Conservation (phyloP, 768 basidiomycete species). For the Auricularia sp. region DNA sequence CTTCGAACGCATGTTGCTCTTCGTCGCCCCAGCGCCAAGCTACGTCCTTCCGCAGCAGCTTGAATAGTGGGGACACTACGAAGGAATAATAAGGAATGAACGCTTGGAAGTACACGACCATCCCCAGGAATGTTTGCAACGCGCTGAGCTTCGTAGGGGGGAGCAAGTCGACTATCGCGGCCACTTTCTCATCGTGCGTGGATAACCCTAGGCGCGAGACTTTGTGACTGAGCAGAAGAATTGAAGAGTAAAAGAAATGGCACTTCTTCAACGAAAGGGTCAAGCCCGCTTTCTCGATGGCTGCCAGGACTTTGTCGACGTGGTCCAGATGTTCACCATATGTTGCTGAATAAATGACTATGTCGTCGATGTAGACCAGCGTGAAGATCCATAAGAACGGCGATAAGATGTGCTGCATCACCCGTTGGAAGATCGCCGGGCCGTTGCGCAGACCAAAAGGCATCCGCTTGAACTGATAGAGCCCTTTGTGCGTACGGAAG, state of each 20-base stretch:
- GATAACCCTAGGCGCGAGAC: constrained; percentile 28
- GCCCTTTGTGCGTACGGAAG: too few relatives aligned
- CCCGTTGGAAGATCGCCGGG: too few relatives aligned
- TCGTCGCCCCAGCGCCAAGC: constrained; percentile 1
- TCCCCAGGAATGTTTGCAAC: constrained; percentile 26
- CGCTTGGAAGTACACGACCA: constrained; percentile 26
- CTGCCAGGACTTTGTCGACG: constrained; percentile 6
- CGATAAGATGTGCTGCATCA: too few relatives aligned
- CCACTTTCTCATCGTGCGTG: constrained; percentile 27
- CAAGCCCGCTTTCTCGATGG: too few relatives aligned
- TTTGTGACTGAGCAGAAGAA: constrained; percentile 14
- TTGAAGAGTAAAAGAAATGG: constrained; percentile 13
- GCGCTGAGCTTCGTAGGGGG: constrained; percentile 16
- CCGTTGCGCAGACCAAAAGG: too few relatives aligned
- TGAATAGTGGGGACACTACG: constrained; percentile 25
- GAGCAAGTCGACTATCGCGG: constrained; percentile 22
- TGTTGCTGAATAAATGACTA: too few relatives aligned
- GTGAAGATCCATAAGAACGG: too few relatives aligned
- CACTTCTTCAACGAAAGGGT: too few relatives aligned
- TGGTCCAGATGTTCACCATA: constrained; percentile 1
- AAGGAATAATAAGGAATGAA: constrained; percentile 17
- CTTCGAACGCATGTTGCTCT: constrained; percentile 20
- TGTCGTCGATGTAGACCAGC: constrained; percentile 31
- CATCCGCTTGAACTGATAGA: too few relatives aligned
- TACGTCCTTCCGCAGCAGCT: not conserved